These are phyloP conservation scores for Aureobasidium sp. DNA, from an alignment of 2,329 filamentous ascomycete species.

Conservation along the genomic window DNA sequence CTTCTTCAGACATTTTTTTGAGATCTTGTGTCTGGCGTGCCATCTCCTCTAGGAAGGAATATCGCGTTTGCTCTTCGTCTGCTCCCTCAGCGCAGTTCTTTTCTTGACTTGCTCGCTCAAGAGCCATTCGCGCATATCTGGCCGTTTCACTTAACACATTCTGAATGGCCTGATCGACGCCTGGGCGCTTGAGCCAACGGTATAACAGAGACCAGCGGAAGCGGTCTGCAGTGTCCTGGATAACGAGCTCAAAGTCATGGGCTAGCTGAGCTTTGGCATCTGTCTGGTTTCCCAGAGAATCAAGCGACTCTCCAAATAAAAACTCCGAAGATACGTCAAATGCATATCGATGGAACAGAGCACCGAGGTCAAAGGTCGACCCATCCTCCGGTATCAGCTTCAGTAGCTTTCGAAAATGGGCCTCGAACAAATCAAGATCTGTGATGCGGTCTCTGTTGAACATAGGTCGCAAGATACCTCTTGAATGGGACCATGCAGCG, in stretches of 20 bases:
- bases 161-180: constrained; percentile 4
- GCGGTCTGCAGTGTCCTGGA: constrained; percentile 12
- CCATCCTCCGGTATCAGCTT: constrained; percentile 48
- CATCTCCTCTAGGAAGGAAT: constrained; percentile 51
- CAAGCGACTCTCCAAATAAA: constrained; percentile 45
- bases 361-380: constrained; percentile 49
- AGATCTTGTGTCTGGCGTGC: constrained; percentile 39
- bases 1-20: constrained; percentile 30
- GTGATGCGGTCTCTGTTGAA: constrained; percentile 45
- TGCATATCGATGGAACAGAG: constrained; percentile 54
- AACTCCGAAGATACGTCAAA: constrained; percentile 60
- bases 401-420: constrained; percentile 50
- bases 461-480: constrained; percentile 44
- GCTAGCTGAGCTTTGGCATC: constrained; percentile 13
- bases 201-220: constrained; percentile 9
- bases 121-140: constrained; percentile 14
- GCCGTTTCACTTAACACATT: constrained; percentile 11
- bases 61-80: constrained; percentile 21
- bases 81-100: constrained; percentile 11
- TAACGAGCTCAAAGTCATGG: constrained; percentile 14
- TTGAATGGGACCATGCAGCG: constrained; percentile 25
- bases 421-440: constrained; percentile 50
- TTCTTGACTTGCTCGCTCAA: constrained; percentile 6
- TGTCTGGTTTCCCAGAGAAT: constrained; percentile 15
- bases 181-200: constrained; percentile 11